Base-by-base conservation (phyloP, 345 rosid genomes). In the Hibiscus syriacus region DNA sequence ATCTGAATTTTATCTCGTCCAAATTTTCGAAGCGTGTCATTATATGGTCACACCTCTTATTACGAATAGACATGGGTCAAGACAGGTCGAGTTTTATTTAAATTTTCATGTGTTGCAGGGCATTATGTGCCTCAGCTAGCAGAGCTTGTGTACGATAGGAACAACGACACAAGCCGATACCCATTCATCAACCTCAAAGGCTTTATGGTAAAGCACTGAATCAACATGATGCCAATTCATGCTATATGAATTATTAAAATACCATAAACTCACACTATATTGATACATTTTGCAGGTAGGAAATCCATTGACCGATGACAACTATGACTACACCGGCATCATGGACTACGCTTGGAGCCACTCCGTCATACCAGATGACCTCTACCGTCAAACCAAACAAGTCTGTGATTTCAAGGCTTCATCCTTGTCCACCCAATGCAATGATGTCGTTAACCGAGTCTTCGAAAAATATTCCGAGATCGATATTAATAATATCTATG, bases 101-200 rank as follows among this genome's bases (percentile, higher is more conserved):
- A n/a, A n/a, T 17, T 19, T 17, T 14, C 10, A 54, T 54, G 54
- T 53, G 17, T 72, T 70, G 71, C 80, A 85, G 90, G 87, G 2
- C 86, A 86, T 69, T 86, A 84, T n/a, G 84, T 84, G 58, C 87
- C 91, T 38, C 88, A 86, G 68, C 83, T 86, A 32, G 88, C 91
- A 11, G 87, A 86, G 71, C 77, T 80, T 57, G 73, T 86, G 60
- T 81, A 69, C 41, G 85, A 82, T 67, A 70, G 84, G 34, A 86
- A 84, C 77, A 76, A 76, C 60, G n/a, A n/a, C n/a, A n/a, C n/a
- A n/a, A n/a, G n/a, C n/a, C n/a, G n/a, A n/a, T n/a, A n/a, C n/a
- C n/a, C n/a, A n/a, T n/a, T n/a, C n/a, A n/a, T n/a, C n/a, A n/a
- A n/a, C n/a, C n/a, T n/a, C n/a, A n/a, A n/a, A n/a, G n/a, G n/a